Conservation (phyloP, 768 basidiomycete genomes). For the Baorangia bicolor region DNA sequence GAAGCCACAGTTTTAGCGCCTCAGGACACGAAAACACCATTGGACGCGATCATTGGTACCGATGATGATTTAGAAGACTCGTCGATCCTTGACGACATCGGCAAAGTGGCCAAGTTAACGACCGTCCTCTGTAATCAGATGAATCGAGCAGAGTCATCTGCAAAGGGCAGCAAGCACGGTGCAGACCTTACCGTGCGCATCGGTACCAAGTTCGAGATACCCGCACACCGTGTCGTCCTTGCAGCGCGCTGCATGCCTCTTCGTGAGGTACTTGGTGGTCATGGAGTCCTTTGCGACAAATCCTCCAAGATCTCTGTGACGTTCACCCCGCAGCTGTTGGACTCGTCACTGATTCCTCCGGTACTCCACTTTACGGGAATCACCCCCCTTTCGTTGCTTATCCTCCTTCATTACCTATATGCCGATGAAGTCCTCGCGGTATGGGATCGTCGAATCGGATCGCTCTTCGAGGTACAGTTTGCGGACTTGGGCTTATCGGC, state of each 20-base stretch:
- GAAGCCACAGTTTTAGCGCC: not conserved
- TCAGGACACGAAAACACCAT: not conserved
- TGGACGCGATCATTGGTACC: conserved; percentile 2
- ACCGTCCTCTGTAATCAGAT: conserved; percentile 1
- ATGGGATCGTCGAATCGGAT: conserved; percentile 75
- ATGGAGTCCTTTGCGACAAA: conserved; percentile 26
- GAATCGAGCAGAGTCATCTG: not conserved
- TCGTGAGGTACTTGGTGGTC: conserved; percentile 40
- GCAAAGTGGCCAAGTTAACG: conserved; percentile 29
- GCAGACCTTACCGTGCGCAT: conserved; percentile 63
- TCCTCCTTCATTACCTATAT: conserved; percentile 86
- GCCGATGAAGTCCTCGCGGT: conserved; percentile 78
- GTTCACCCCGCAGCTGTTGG: conserved; percentile 8
- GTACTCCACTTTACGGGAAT: conserved; percentile 47
- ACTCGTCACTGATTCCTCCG: not conserved
- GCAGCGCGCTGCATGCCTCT: conserved; percentile 55
- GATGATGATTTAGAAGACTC: conserved; percentile 43
- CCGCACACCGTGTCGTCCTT: conserved; percentile 67
- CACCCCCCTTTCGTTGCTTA: conserved; percentile 64
- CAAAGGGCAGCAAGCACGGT: conserved; percentile 41
- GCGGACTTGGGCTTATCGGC: conserved; percentile 41
- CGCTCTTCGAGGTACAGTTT: conserved; percentile 43
- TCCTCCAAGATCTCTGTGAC: conserved; percentile 33
- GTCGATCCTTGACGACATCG: conserved; percentile 36
- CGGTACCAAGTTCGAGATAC: conserved; percentile 45